Percentiles rank a stretch among this genome's conserved stretches.
Evolutionary conservation across 2,329 filamentous ascomycete genomes (phyloP).

Genomic region (Colletotrichum tamarilloi): DNA sequence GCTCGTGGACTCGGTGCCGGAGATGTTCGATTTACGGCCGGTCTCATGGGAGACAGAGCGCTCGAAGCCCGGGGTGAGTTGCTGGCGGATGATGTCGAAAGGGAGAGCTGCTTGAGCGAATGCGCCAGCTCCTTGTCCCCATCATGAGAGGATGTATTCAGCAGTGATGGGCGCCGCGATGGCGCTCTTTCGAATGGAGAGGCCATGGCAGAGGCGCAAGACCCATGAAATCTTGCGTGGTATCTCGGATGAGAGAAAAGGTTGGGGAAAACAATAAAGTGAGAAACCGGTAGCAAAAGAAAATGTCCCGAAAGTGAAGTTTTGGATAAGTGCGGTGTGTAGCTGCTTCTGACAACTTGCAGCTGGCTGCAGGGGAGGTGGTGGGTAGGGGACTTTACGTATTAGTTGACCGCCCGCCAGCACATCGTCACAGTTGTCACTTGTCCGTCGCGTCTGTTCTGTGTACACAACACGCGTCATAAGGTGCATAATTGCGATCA

Average conservation of each 20-base stretch:
- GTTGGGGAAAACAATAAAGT: not conserved
- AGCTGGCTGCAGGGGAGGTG: slow-evolving; percentile 16
- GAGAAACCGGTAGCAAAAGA: not conserved
- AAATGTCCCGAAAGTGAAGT: not conserved
- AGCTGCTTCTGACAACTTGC: slow-evolving; percentile 24
- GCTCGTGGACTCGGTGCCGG: slow-evolving; percentile 51
- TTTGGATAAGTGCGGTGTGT: not conserved
- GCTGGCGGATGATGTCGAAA: slow-evolving; percentile 46
- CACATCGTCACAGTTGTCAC: slow-evolving; percentile 13
- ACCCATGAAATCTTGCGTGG: slow-evolving; percentile 18
- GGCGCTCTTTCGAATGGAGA: slow-evolving; percentile 37
- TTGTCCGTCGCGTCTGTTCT: slow-evolving; percentile 17
- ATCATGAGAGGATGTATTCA: slow-evolving; percentile 42
- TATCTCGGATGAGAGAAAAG: not conserved
- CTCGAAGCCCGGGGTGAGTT: slow-evolving; percentile 44
- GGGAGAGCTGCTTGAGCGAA: slow-evolving; percentile 57
- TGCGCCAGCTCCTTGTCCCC: slow-evolving; percentile 49
- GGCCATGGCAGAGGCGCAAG: slow-evolving; percentile 26
- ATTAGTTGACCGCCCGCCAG: slow-evolving; percentile 25
- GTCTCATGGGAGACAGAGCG: slow-evolving; percentile 49
- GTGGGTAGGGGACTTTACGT: slow-evolving; percentile 23
- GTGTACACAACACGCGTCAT: slow-evolving; percentile 31
- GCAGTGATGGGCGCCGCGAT: slow-evolving; percentile 46
- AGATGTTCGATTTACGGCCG: slow-evolving; percentile 49
- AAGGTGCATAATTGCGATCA: slow-evolving; percentile 32